Conservation (phyloP, 345 rosid species). For the Camelina sativa region DNA sequence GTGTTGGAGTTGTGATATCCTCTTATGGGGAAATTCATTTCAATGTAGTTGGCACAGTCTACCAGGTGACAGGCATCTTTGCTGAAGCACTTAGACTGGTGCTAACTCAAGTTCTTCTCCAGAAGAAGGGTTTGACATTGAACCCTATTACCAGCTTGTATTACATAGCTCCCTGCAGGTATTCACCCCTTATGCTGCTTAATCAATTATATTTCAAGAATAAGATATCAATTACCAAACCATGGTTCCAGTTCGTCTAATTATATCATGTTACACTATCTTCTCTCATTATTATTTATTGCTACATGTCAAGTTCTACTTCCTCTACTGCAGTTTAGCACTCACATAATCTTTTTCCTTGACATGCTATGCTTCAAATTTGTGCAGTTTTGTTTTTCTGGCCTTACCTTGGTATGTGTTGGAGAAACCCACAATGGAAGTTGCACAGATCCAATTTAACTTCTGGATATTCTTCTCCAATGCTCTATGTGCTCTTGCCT, state of each 20-base stretch:
- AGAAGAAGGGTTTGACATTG: constrained; percentile 86
- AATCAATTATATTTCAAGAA: neutral
- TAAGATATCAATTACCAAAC: neutral
- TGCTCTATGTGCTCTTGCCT: constrained; percentile 88
- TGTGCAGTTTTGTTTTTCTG: constrained; percentile 88
- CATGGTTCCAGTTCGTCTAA: constrained; percentile 6
- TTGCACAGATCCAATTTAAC: constrained; percentile 86
- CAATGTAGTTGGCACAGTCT: constrained; percentile 86
- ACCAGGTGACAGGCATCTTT: constrained; percentile 94
- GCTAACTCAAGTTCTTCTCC: constrained; percentile 93
- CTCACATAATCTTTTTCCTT: constrained; percentile 3
- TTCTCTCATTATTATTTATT: neutral
- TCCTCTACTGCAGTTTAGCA: constrained; percentile 7
- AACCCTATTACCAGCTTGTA: constrained; percentile 95
- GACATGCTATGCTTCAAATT: constrained; percentile 9
- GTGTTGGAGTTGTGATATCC: constrained; percentile 92
- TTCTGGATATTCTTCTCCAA: constrained; percentile 98
- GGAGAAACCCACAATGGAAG: constrained; percentile 85
- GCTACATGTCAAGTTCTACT: neutral
- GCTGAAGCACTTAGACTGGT: constrained; percentile 98
- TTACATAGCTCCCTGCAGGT: constrained; percentile 99
- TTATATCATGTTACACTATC: neutral
- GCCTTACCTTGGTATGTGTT: constrained; percentile 89
- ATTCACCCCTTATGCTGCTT: constrained; percentile 29
- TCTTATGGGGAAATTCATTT: constrained; percentile 97